Conservation (phyloP, 257 asterid genomes). For the Gentiana straminea region DNA sequence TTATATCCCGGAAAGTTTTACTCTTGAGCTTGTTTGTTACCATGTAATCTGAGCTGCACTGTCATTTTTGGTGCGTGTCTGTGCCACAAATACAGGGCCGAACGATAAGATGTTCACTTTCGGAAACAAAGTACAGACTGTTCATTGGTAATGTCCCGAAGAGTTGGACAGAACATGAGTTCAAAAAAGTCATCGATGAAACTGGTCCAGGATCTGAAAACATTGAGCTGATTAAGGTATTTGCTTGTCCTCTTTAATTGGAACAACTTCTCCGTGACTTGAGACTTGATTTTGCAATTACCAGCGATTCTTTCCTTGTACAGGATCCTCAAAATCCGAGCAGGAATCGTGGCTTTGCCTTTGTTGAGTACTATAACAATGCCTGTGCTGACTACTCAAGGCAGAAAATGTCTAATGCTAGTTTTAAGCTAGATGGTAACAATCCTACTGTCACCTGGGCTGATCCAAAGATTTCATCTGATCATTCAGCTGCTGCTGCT, state of each 20-base stretch:
- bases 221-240: slow-evolving; percentile 86
- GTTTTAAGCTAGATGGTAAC: slow-evolving; percentile 73
- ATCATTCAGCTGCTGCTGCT: slow-evolving; percentile 70
- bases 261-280: slow-evolving; percentile 4
- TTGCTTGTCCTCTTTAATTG: slow-evolving; percentile 3
- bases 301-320: slow-evolving; percentile 9
- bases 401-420: slow-evolving; percentile 53
- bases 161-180: slow-evolving; percentile 72
- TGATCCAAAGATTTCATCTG: slow-evolving; percentile 76
- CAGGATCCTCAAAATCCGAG: slow-evolving; percentile 88
- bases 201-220: slow-evolving; percentile 92
- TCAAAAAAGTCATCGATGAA: slow-evolving; percentile 52
- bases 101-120: slow-evolving; percentile 71
- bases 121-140: slow-evolving; percentile 83
- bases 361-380: slow-evolving; percentile 87
- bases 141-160: slow-evolving; percentile 89
- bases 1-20: slow-evolving; percentile 5
- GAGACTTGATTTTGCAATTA: not conserved
- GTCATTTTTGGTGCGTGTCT: slow-evolving; percentile 5
- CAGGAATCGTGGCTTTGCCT: slow-evolving; percentile 92
- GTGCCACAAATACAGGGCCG: slow-evolving; percentile 57
- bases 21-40: slow-evolving; percentile 3
- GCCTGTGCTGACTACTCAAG: slow-evolving; percentile 94
- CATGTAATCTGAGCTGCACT: not conserved
- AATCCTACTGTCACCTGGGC: slow-evolving; percentile 94